These are phyloP conservation scores for Suillus subalutaceus DNA, from an alignment of 768 basidiomycete species.

Conservation along the genomic window DNA sequence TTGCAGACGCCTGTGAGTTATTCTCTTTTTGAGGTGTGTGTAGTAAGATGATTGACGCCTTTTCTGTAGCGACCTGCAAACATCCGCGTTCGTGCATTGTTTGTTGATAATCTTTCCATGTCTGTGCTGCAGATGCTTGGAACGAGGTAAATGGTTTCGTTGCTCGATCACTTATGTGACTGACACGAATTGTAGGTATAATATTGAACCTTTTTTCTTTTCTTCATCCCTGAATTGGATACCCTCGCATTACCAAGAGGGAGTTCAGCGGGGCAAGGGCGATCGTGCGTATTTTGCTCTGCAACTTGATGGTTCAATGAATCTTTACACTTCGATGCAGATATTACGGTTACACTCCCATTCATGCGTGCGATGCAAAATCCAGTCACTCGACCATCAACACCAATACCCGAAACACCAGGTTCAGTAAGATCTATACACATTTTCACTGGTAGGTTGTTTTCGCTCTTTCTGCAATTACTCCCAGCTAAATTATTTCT, in stretches of 20 bases:
- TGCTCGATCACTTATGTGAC: neutral
- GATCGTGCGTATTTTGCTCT: conserved; percentile 39
- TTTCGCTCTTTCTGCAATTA: neutral
- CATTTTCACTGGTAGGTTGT: neutral
- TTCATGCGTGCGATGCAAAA: conserved; percentile 45
- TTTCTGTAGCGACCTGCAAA: conserved; percentile 22
- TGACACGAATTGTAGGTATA: conserved; percentile 33
- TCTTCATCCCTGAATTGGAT: conserved; percentile 46
- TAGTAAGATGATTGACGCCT: conserved; percentile 4
- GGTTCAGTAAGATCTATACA: neutral
- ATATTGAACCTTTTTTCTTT: conserved; percentile 48
- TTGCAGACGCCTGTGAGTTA: conserved; percentile 30
- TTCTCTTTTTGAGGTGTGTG: neutral
- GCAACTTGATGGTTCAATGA: neutral
- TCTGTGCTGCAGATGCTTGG: conserved; percentile 41
- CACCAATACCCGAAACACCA: conserved; percentile 6
- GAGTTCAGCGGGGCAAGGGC: conserved; percentile 24
- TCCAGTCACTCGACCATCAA: conserved; percentile 27
- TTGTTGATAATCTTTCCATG: conserved; percentile 38
- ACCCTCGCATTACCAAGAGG: conserved; percentile 45
- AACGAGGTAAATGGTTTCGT: conserved; percentile 30
- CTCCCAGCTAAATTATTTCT: conserved; percentile 5
- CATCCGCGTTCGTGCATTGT: conserved; percentile 37
- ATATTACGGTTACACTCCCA: conserved; percentile 46
- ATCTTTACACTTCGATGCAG: conserved; percentile 25